These are phyloP conservation scores for Setaria italica DNA, from an alignment of 202 grass and related monocot species.

Conservation along the genomic window DNA sequence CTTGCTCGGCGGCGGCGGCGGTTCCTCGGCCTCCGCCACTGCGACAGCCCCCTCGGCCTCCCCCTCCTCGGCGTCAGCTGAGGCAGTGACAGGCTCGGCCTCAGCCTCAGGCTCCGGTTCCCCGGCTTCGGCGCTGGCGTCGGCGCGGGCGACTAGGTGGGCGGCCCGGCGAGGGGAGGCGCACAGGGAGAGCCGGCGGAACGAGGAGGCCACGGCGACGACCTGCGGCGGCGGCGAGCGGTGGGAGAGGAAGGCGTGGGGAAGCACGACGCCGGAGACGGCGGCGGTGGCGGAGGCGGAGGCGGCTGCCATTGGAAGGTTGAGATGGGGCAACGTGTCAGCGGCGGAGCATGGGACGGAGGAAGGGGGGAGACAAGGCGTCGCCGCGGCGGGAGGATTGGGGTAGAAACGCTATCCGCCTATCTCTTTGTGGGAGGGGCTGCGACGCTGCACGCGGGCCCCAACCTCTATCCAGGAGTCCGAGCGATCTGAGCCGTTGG, in stretches of 20 bases:
- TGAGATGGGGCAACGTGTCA: constrained; percentile 38
- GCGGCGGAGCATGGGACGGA: constrained; percentile 51
- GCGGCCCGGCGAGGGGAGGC: constrained; percentile 44
- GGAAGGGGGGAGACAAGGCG: background rate
- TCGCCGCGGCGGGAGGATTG: constrained; percentile 43
- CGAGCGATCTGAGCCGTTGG: constrained; percentile 33
- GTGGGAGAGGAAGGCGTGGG: constrained; percentile 47
- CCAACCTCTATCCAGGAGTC: constrained; percentile 20
- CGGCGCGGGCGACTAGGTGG: constrained; percentile 34
- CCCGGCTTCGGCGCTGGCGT: constrained; percentile 42
- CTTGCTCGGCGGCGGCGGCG: constrained; percentile 48
- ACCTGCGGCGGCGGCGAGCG: constrained; percentile 48
- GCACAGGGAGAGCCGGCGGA: constrained; percentile 53
- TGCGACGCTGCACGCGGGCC: constrained; percentile 26
- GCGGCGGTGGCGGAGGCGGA: constrained; percentile 47
- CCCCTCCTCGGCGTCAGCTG: constrained; percentile 43
- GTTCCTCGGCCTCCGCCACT: constrained; percentile 53
- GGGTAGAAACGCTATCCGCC: constrained; percentile 58
- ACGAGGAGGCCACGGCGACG: constrained; percentile 44
- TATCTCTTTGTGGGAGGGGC: constrained; percentile 32
- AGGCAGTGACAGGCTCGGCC: constrained; percentile 13
- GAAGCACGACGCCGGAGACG: constrained; percentile 50
- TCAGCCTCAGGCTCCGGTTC: constrained; percentile 55
- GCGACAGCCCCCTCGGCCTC: constrained; percentile 48
- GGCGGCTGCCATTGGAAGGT: constrained; percentile 55